Base-by-base conservation (phyloP, 257 asterid genomes). In the Nicotiana benthamiana region DNA sequence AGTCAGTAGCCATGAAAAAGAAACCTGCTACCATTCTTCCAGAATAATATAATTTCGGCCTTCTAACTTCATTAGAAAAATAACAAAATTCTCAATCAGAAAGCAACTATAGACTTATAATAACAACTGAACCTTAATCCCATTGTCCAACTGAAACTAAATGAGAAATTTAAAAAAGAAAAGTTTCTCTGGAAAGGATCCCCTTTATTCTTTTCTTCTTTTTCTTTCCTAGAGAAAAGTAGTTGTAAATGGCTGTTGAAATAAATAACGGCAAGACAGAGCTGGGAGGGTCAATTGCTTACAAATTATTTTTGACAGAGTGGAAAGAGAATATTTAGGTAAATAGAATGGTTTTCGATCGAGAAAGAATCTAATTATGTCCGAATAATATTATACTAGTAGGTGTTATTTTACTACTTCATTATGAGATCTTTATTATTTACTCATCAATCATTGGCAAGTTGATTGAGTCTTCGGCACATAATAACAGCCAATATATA, bases 361-460 rank as follows among this genome's bases (percentile, higher is more conserved):
- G 24, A 46, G 1, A 72, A 24, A 46, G 78, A 22, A 46, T 46
- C 59, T 72, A 40, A 72, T 72, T 72, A 22, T 46, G 40, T 46
- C n/a, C n/a, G 22, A 72, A 46, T 43, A 0, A 43, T 43, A 70
- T 72, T 72, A 46, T 18, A 5, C 5, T 34, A 17, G 26, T 10
- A 1, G 52, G 75, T n/a, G 18, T 5, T 11, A 67, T 36, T n/a
- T 68, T 70, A 40, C 46, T 70, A 22, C 43, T 12, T 70, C 11
- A 17, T 68, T 68, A 20, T 68, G 22, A 68, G 32, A 20, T 68
- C 43, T 68, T 53, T 68, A 40, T 68, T 20, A 40, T 68, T 20
- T 40, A 48, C 40, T 72, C 78, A 72, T 72, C 78, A 72, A 72
- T 46, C 78, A 72, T 70, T 72, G 78, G 18, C 78, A 24, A 46